Evolutionary conservation across 2,329 filamentous ascomycete species (phyloP), one percentile per base, ranked within the genome.

Genomic region (Setomelanomma holmii): DNA sequence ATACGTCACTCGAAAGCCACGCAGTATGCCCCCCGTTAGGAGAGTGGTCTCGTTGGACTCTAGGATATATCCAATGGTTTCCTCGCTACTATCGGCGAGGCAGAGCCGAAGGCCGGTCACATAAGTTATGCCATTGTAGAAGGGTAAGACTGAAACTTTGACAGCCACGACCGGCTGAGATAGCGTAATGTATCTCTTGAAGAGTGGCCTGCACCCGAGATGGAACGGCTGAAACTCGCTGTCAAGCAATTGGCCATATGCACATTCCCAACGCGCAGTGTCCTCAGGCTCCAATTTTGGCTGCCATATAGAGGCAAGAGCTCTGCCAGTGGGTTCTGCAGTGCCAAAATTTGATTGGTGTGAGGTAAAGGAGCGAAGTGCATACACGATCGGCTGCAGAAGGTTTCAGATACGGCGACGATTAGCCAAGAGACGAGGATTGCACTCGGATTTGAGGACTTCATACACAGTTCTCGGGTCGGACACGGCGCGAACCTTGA

Each of bases 51-150:
- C 51, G n/a, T 34, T 36, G 17, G 43, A 42, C 11, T 38, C 11
- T 16, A 50, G 36, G 3, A 54, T 40, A 21, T 54, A 54, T 11
- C 46, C 51, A 8, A 54, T 38, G n/a, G 41, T 21, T 10, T 22
- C 27, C 24, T 40, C 38, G 10, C 8, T 45, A 5, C 19, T 21
- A 34, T 50, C 46, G 20, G 33, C 46, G 14, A 50, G 27, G 27
- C 27, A 50, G 27, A 54, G 46, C 14, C 46, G 46, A 5, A 54
- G 38, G 11, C 51, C 51, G 3, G 46, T 54, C 5, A 54, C 42
- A 38, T 54, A 50, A 4, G 40, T 50, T 14, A 34, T 39, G 16
- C 35, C 35, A 38, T 38, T 34, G 30, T 54, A 22, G 21, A 48
- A 50, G 2, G 42, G 51, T 7, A 54, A 34, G 2, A 50, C 36